Percentiles rank a stretch among this genome's conserved stretches.
phyloP scores from a whole-genome alignment of 2,329 filamentous ascomycete genomes.

The Berkeleyomyces rouxiae region DNA sequence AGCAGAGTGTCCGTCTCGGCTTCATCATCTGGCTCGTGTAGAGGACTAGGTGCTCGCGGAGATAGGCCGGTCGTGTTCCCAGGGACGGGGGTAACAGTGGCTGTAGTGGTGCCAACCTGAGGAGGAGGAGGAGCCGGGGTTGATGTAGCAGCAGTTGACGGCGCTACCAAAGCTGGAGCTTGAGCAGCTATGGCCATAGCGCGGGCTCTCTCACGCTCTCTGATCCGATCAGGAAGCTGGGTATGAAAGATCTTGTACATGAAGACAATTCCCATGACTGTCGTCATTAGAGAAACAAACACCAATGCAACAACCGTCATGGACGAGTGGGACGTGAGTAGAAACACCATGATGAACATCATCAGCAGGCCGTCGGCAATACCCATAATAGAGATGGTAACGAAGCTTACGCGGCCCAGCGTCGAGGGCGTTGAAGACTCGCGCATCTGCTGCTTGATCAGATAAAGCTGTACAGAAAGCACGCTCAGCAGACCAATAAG shows the following conservation, averaged over 20 bases:
- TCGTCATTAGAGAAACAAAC: constrained; percentile 35
- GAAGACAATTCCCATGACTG: constrained; percentile 40
- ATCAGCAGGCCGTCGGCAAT: constrained; percentile 31
- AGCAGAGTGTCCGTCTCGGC: constrained; percentile 5
- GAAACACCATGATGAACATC: constrained; percentile 16
- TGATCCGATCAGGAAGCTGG: constrained; percentile 37
- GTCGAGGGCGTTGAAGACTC: constrained; percentile 53
- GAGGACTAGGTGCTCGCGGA: constrained; percentile 13
- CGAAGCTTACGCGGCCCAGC: constrained; percentile 48
- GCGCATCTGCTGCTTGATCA: constrained; percentile 47
- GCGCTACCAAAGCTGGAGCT: constrained; percentile 17
- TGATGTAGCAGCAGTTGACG: constrained; percentile 19
- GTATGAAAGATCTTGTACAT: constrained; percentile 43
- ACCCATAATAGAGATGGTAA: constrained; percentile 42
- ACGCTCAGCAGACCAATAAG: constrained; percentile 38
- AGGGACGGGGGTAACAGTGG: not conserved
- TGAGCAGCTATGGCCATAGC: not conserved
- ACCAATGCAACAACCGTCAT: constrained; percentile 39
- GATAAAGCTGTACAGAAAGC: constrained; percentile 43
- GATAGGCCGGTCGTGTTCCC: constrained; percentile 8
- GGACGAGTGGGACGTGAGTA: constrained; percentile 21
- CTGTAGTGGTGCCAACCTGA: not conserved
- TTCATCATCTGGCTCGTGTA: not conserved
- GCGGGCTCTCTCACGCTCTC: constrained; percentile 25
- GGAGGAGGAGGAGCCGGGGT: constrained; percentile 10